A percentile compares a stretch with the other conserved stretches of the same genome.
phyloP scores from a whole-genome alignment of 2,329 filamentous ascomycete species.

The Capronia epimyces region DNA sequence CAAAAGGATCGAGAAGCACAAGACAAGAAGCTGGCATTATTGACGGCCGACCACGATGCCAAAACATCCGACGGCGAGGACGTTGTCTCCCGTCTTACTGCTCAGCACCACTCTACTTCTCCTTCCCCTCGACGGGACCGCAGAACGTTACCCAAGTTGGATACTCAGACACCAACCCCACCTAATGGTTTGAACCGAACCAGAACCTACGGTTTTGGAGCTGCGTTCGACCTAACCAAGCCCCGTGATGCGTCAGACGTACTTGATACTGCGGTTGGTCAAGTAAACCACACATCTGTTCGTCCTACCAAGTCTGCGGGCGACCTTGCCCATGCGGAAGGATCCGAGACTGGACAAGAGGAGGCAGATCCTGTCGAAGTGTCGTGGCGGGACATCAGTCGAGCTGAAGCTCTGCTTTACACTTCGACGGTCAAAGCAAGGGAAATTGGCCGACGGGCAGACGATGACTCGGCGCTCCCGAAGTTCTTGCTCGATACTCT shows the following conservation, averaged over 20 bases:
- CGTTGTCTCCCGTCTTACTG: conserved; percentile 42
- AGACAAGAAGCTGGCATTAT: conserved; percentile 32
- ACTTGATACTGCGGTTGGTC: conserved; percentile 28
- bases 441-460: conserved; percentile 65
- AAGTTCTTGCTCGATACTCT: conserved; percentile 35
- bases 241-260: conserved; percentile 24
- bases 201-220: conserved; percentile 33
- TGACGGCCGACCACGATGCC: conserved; percentile 19
- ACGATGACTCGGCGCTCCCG: conserved; percentile 22
- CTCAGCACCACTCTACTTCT: conserved; percentile 35
- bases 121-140: conserved; percentile 42
- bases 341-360: conserved; percentile 7
- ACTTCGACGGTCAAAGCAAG: conserved; percentile 85
- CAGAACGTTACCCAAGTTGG: conserved; percentile 48
- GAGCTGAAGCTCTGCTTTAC: conserved; percentile 69
- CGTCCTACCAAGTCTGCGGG: conserved; percentile 20
- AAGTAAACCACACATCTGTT: conserved; percentile 27
- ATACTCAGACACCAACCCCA: conserved; percentile 34
- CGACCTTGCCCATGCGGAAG: conserved; percentile 6
- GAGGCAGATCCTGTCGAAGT: conserved; percentile 29
- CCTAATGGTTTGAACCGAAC: conserved; percentile 18
- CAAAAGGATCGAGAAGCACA: conserved; percentile 36
- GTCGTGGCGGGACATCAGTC: conserved; percentile 66
- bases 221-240: conserved; percentile 21
- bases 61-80: conserved; percentile 28